Conservation (phyloP, 768 basidiomycete species). For the Candolleomyces eurysporus region DNA sequence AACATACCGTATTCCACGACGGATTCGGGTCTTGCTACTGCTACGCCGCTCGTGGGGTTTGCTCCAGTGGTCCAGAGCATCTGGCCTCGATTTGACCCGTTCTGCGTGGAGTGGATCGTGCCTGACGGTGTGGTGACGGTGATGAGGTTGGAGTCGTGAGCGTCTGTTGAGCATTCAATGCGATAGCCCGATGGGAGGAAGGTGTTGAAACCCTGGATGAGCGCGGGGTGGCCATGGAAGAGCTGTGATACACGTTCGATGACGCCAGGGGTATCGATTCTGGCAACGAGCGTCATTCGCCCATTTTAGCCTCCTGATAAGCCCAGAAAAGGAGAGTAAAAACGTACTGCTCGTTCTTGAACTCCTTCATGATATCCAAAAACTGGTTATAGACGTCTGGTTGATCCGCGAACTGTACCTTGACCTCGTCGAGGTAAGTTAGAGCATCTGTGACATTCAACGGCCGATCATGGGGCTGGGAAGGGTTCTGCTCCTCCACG, state of each 20-base stretch:
- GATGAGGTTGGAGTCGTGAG: constrained; percentile 63
- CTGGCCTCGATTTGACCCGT: constrained; percentile 34
- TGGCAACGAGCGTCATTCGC: constrained; percentile 24
- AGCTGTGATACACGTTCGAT: constrained; percentile 93
- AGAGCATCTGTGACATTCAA: constrained; percentile 93
- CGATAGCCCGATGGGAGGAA: constrained; percentile 94
- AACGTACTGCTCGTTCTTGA: constrained; percentile 88
- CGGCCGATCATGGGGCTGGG: constrained; percentile 48
- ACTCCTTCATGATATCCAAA: constrained; percentile 98
- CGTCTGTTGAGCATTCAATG: constrained; percentile 75
- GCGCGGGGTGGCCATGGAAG: constrained; percentile 83
- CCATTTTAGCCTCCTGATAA: neutral
- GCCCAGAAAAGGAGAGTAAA: neutral
- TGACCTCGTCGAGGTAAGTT: constrained; percentile 91
- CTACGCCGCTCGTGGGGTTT: neutral
- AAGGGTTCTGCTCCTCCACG: constrained; percentile 28
- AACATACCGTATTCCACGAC: constrained; percentile 12
- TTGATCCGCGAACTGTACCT: constrained; percentile 84
- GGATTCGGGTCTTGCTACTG: constrained; percentile 12
- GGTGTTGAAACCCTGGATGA: constrained; percentile 98
- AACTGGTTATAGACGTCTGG: constrained; percentile 96
- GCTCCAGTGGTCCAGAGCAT: constrained; percentile 36
- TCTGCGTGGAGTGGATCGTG: constrained; percentile 56
- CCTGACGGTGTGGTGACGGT: constrained; percentile 79
- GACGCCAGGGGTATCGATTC: constrained; percentile 97